A percentile compares a stretch with the other conserved stretches of the same genome.
Evolutionary conservation across 805 yeast species (phyloP).

Genomic region (Hanseniaspora clermontiae): DNA sequence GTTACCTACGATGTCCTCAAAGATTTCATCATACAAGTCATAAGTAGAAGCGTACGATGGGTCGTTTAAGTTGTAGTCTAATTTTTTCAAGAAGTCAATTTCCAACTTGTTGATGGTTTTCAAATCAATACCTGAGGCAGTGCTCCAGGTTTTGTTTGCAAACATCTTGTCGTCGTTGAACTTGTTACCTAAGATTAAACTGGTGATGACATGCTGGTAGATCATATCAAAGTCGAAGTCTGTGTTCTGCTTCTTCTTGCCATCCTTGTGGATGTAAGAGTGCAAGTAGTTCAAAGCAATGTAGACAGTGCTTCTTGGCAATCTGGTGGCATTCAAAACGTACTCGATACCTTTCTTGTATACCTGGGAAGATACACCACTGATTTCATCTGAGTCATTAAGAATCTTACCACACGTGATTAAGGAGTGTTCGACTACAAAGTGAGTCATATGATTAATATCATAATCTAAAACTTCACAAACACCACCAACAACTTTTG

Average conservation of each 20-base stretch:
- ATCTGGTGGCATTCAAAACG: constrained; percentile 73
- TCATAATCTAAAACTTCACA: constrained; percentile 69
- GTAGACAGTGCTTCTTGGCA: constrained; percentile 70
- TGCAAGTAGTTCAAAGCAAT: constrained; percentile 69
- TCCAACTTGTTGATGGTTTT: constrained; percentile 52
- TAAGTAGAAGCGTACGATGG: constrained; percentile 11
- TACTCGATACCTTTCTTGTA: constrained; percentile 50
- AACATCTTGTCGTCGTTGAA: constrained; percentile 94
- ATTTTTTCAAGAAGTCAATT: constrained; percentile 49
- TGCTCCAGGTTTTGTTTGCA: constrained; percentile 88
- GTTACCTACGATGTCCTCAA: constrained; percentile 5
- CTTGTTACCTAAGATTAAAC: constrained; percentile 78
- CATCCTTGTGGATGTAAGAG: constrained; percentile 36
- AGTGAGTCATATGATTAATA: constrained; percentile 63
- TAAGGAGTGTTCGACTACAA: constrained; percentile 59
- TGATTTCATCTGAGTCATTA: constrained; percentile 16
- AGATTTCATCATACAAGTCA: constrained; percentile 10
- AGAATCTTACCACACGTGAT: constrained; percentile 48
- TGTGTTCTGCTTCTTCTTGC: constrained; percentile 25
- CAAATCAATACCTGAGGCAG: constrained; percentile 75
- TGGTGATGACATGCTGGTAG: constrained; percentile 47
- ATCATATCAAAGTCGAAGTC: constrained; percentile 30
- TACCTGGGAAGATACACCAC: constrained; percentile 17
- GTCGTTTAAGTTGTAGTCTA: constrained; percentile 47
- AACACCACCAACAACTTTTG: constrained; percentile 50